phyloP scores from a whole-genome alignment of 2,329 filamentous ascomycete species.

The Colletotrichum sp. region DNA sequence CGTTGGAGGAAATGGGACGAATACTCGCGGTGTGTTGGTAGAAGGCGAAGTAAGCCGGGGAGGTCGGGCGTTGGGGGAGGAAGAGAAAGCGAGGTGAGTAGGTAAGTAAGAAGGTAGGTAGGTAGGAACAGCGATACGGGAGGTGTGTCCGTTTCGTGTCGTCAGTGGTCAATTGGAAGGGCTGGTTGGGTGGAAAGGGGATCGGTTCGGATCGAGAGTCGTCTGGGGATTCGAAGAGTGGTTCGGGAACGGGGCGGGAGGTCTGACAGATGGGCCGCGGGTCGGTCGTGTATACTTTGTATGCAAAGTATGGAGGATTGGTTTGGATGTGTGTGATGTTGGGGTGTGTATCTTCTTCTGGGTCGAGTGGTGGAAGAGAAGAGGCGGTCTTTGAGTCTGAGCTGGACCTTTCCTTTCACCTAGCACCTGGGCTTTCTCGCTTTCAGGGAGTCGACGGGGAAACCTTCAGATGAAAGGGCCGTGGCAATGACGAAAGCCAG shows the following conservation, averaged over 20 bases:
- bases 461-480: conserved; percentile 20
- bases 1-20: background rate
- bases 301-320: background rate
- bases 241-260: background rate
- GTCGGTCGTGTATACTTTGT: background rate
- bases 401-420: background rate
- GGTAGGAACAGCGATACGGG: background rate
- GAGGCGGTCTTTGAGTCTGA: background rate
- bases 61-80: background rate
- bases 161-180: conserved; percentile 9
- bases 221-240: conserved; percentile 4
- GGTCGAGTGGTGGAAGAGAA: background rate
- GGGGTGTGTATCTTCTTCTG: background rate
- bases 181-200: conserved; percentile 1
- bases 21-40: background rate
- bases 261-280: background rate
- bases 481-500: conserved; percentile 22
- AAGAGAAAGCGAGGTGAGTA: background rate
- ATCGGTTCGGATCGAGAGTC: conserved; percentile 9
- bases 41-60: background rate
- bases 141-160: background rate
- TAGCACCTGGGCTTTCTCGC: background rate
- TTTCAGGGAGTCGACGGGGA: conserved; percentile 6
- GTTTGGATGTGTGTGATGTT: background rate
- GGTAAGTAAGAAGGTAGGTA: background rate